These are phyloP conservation scores for Plasmodium malariae DNA, from an alignment of 169 alveolate species.

Conservation along the genomic window DNA sequence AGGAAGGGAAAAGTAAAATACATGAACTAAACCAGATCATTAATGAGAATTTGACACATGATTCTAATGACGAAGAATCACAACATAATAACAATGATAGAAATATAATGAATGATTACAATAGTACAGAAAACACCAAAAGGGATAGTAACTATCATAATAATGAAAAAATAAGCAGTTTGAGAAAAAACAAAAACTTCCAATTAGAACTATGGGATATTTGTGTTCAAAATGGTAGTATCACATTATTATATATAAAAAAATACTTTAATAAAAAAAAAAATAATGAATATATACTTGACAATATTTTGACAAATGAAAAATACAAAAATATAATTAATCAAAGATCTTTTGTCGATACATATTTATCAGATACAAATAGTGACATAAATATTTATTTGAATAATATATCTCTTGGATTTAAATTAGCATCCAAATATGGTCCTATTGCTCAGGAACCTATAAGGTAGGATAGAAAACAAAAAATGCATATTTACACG, in stretches of 20 bases:
- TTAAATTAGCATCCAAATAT: slow-evolving; percentile 93
- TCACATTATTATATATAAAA: slow-evolving; percentile 74
- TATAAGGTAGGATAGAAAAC: slow-evolving; percentile 90
- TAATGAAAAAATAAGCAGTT: slow-evolving; percentile 26
- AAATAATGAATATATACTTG: slow-evolving; percentile 18
- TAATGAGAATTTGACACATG: not conserved
- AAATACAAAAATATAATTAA: slow-evolving; percentile 57
- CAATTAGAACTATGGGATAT: slow-evolving; percentile 78
- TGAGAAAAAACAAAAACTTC: slow-evolving; percentile 40
- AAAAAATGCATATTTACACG: not conserved
- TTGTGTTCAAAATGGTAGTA: slow-evolving; percentile 83
- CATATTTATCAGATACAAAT: slow-evolving; percentile 70
- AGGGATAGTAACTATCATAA: not conserved
- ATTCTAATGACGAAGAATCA: too few relatives aligned
- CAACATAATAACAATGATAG: not conserved
- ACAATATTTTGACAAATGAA: slow-evolving; percentile 65
- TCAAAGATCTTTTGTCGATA: slow-evolving; percentile 54
- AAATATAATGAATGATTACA: not conserved
- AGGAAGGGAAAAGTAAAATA: too few relatives aligned
- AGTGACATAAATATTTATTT: slow-evolving; percentile 69
- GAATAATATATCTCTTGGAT: slow-evolving; percentile 86
- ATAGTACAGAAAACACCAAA: not conserved
- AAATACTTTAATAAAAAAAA: slow-evolving; percentile 71
- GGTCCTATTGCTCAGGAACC: slow-evolving; percentile 98
- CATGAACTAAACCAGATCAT: too few relatives aligned